Conservation (phyloP, 768 basidiomycete genomes). For the Psilocybe tampanensis region DNA sequence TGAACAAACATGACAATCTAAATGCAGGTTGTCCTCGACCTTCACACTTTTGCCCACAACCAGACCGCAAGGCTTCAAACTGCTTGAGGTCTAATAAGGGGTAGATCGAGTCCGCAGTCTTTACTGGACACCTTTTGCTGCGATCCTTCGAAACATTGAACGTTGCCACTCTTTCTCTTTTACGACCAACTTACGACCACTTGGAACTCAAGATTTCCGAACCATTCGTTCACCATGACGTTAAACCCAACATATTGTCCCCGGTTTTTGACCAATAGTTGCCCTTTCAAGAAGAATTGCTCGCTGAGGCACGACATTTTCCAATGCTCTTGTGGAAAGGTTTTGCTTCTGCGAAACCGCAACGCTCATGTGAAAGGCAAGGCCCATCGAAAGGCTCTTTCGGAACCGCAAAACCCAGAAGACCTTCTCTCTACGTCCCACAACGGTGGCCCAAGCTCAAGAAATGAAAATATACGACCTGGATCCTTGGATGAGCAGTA, state of each 20-base stretch:
- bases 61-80: background rate
- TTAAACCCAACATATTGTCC: slow-evolving; percentile 25
- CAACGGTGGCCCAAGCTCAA: background rate
- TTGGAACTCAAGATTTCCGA: too few species aligned
- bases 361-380: slow-evolving; percentile 31
- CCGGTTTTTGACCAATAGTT: slow-evolving; percentile 26
- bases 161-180: too few species aligned
- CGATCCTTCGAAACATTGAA: too few species aligned
- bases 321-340: slow-evolving; percentile 36
- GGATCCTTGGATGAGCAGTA: background rate
- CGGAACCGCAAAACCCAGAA: slow-evolving; percentile 2
- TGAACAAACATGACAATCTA: too few species aligned
- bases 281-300: slow-evolving; percentile 30
- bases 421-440: background rate
- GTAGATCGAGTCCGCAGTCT: too few species aligned
- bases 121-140: too few species aligned
- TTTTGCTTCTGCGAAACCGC: slow-evolving; percentile 21
- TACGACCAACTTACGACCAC: too few species aligned
- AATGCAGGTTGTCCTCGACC: background rate
- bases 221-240: background rate
- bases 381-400: slow-evolving; percentile 26
- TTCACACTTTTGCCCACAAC: slow-evolving; percentile 7
- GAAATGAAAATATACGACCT: background rate
- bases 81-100: background rate
- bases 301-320: slow-evolving; percentile 36